Conservation (phyloP, 78 protist species). For the Dictyostelium intermedium region DNA sequence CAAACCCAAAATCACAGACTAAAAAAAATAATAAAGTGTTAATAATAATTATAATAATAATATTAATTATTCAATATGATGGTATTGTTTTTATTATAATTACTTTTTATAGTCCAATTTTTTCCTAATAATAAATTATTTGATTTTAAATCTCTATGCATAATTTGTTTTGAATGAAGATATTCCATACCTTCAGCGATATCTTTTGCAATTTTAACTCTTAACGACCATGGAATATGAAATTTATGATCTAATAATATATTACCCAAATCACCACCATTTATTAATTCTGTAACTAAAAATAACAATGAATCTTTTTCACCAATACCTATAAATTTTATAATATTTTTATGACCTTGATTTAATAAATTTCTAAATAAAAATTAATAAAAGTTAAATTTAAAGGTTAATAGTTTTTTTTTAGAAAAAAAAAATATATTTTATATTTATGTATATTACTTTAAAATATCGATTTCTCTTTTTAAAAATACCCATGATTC, state of each 20-base stretch:
- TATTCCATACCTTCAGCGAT: constrained; percentile 69
- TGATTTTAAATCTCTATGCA: constrained; percentile 75
- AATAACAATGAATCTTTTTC: constrained; percentile 59
- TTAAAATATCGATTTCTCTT: constrained; percentile 62
- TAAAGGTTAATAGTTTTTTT: neutral
- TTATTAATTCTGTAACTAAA: constrained; percentile 53
- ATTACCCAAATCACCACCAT: constrained; percentile 68
- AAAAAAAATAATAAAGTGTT: neutral
- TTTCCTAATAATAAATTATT: constrained; percentile 61
- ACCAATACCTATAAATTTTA: constrained; percentile 63
- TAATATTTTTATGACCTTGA: constrained; percentile 43
- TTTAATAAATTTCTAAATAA: constrained; percentile 56
- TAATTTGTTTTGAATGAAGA: constrained; percentile 46
- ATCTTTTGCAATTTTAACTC: constrained; percentile 43
- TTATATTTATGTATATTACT: constrained; percentile 23
- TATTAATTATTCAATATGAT: neutral
- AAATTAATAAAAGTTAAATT: neutral
- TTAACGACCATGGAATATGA: constrained; percentile 45
- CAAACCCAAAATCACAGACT: constrained; percentile 78
- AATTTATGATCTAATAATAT: constrained; percentile 13
- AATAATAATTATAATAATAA: neutral
- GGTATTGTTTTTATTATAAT: neutral
- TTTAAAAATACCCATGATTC: constrained; percentile 29
- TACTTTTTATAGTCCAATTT: constrained; percentile 65
- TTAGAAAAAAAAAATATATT: neutral